phyloP scores from a whole-genome alignment of 352 stramenopile genomes.

The Thalassiosira allenii region DNA sequence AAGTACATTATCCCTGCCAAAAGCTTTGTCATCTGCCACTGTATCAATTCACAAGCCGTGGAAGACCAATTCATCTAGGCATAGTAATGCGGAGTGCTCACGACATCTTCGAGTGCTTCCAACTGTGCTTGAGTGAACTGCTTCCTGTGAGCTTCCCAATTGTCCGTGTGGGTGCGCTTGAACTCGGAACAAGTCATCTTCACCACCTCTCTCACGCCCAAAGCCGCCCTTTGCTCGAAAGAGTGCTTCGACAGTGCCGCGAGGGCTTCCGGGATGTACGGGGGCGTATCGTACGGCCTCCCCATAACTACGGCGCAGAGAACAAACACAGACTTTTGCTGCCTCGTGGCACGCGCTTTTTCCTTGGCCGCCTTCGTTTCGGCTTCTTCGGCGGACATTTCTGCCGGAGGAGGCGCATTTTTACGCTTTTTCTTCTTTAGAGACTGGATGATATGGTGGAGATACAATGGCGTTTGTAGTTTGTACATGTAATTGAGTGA shows the following conservation, averaged over 20 bases:
- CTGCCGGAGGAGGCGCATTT: background rate
- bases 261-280: conserved; percentile 76
- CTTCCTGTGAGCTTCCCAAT: conserved; percentile 81
- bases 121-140: conserved; percentile 84
- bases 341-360: conserved; percentile 69
- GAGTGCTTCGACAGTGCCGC: conserved; percentile 85
- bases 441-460: conserved; percentile 25
- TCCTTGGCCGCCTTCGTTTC: conserved; percentile 60
- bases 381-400: conserved; percentile 51
- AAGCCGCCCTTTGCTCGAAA: conserved; percentile 79
- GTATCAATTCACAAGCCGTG: too few species aligned
- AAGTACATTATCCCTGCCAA: too few species aligned
- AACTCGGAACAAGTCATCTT: conserved; percentile 86
- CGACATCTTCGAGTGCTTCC: conserved; percentile 84
- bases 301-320: conserved; percentile 78
- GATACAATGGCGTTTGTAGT: background rate
- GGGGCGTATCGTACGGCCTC: conserved; percentile 82
- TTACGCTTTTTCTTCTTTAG: conserved; percentile 75
- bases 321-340: conserved; percentile 84
- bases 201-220: conserved; percentile 81
- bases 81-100: conserved; percentile 86
- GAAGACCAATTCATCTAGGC: too few species aligned
- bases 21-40: too few species aligned
- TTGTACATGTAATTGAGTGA: too few species aligned
- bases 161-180: conserved; percentile 86